phyloP scores from a whole-genome alignment of 108 stramenopile genomes.

The Skeletonema costatum region DNA sequence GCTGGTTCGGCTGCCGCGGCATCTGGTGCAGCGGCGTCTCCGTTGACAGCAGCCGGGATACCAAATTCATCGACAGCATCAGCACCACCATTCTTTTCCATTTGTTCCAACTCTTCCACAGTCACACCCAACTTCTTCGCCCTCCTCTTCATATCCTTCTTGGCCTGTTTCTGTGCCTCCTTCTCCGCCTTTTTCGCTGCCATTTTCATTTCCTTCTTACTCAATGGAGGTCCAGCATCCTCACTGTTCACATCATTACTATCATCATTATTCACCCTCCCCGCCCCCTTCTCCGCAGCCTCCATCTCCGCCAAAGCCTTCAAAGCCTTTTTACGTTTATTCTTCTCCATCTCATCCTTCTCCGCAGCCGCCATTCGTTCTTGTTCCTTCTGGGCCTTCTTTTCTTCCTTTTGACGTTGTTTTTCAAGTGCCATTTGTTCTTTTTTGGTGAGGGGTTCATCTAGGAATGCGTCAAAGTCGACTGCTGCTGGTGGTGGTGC shows the following conservation, averaged over 20 bases:
- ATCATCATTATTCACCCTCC: constrained; percentile 5
- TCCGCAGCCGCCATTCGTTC: constrained; percentile 23
- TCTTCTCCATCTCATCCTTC: constrained; percentile 42
- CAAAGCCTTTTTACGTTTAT: constrained; percentile 48
- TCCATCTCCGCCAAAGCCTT: constrained; percentile 57
- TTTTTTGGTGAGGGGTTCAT: constrained; percentile 37
- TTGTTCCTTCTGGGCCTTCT: constrained; percentile 32
- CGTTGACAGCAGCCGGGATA: constrained; percentile 13
- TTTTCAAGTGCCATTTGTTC: constrained; percentile 52
- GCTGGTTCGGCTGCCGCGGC: not conserved
- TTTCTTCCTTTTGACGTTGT: constrained; percentile 63
- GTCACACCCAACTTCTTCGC: constrained; percentile 39
- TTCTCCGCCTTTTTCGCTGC: constrained; percentile 46
- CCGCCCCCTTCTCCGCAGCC: constrained; percentile 25
- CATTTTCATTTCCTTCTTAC: constrained; percentile 53
- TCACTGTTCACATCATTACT: not conserved
- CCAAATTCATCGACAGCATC: constrained; percentile 17
- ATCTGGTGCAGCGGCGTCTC: not conserved
- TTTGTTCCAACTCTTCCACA: constrained; percentile 33
- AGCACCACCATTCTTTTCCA: constrained; percentile 24
- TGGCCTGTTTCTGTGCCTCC: constrained; percentile 42
- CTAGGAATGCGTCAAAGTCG: constrained; percentile 12
- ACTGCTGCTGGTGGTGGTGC: no score
- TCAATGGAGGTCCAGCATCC: constrained; percentile 10
- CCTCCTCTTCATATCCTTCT: constrained; percentile 33